Evolutionary conservation across 1,139 yeast species (phyloP), one percentile per base, ranked within the genome.

Genomic region (Yamadazyma epiphylla): DNA sequence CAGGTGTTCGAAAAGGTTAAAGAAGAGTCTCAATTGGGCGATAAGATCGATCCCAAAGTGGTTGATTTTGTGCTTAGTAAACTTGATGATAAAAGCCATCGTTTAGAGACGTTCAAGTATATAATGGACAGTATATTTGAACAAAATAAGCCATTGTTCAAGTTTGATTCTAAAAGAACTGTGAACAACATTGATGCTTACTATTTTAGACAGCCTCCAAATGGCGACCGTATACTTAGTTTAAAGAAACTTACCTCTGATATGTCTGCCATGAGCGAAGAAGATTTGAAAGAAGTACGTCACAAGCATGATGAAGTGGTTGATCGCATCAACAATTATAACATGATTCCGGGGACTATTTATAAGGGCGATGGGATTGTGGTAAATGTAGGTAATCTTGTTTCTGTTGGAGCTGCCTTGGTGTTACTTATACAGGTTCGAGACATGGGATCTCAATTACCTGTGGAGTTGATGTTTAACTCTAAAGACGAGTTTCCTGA

Each of bases 311-410:
- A 52, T 27, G 28, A 38, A 8, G 39, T 62, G 9, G 59, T 60
- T 3, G 33, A 38, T 14, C 29, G 42, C 5, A 40, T 64, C 28
- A 54, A 48, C 31, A 28, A 44, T 14, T 41, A 60, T 31, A 48
- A 49, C 12, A 41, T 47, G 5, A 60, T 64, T 3, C 12, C 55
- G 56, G 4, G 32, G 27, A 15, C 46, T 46, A 17, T 45, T 50
- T 33, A 47, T 51, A 15, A 42, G 33, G 69, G 68, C 4, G 49
- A 53, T 16, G 70, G 70, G 13, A 60, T 62, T 27, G 66, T 62
- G 2, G 49, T 62, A 11, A 55, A 53, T 31, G 55, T 60, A 5
- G 60, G 60, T 20, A 22, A 24, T 7, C 59, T 60, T 10, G 39
- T 41, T 15, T 51, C 51, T 32, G 37, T 62, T 24, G 62, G 58